Percentiles rank a stretch among this genome's conserved stretches.
phyloP scores from a whole-genome alignment of 169 alveolate genomes.

The Eimeria falciformis region DNA sequence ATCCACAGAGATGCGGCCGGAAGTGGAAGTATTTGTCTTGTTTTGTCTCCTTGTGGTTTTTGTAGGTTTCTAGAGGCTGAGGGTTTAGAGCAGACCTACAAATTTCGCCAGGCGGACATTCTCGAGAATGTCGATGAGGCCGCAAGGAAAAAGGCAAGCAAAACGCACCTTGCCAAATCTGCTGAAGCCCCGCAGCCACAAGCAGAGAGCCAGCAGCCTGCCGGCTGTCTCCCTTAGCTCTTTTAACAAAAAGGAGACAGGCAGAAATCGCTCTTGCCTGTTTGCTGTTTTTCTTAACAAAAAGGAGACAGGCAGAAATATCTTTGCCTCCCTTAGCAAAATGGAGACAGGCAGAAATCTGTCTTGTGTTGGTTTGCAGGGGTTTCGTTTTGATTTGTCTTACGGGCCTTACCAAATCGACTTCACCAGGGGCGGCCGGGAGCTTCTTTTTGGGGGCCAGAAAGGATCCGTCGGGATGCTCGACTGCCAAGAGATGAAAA shows the following conservation, averaged over 20 bases:
- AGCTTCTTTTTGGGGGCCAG: slow-evolving; percentile 90
- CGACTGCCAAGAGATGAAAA: slow-evolving; percentile 75
- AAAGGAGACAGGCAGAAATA: too few species aligned
- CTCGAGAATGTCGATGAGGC: slow-evolving; percentile 76
- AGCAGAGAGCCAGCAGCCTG: too few species aligned
- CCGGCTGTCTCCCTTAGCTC: too few species aligned
- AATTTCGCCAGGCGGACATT: slow-evolving; percentile 79
- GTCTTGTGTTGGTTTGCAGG: slow-evolving; percentile 2
- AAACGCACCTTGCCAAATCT: too few species aligned
- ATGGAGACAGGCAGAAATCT: too few species aligned
- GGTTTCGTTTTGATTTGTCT: slow-evolving; percentile 86
- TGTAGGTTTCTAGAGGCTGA: slow-evolving; percentile 77
- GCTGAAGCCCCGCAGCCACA: too few species aligned
- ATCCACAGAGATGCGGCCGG: too few species aligned
- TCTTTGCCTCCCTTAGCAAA: too few species aligned
- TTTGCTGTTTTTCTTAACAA: too few species aligned
- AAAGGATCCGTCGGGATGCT: slow-evolving; percentile 91
- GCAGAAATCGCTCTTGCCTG: too few species aligned
- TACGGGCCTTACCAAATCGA: slow-evolving; percentile 91
- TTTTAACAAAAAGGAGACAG: too few species aligned
- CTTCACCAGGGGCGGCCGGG: slow-evolving; percentile 90
- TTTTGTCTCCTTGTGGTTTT: background rate
- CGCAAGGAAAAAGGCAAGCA: slow-evolving; percentile 75
- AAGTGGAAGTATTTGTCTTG: slow-evolving; percentile 22
- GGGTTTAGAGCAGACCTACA: slow-evolving; percentile 82